These are phyloP conservation scores for Porphyrellus cyaneotinctus DNA, from an alignment of 768 basidiomycete genomes.

Conservation along the genomic window DNA sequence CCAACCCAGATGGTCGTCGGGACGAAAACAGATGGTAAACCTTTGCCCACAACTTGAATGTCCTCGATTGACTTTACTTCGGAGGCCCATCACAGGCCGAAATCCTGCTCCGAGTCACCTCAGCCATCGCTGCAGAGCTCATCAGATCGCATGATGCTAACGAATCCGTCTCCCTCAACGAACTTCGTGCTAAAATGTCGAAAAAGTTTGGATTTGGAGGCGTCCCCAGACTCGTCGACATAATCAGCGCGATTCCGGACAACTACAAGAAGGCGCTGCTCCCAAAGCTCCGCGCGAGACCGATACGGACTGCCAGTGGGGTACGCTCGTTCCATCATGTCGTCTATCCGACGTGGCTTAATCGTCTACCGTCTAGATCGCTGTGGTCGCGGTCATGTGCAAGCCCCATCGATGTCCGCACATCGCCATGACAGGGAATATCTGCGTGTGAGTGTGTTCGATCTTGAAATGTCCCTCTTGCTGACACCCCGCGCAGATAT, in stretches of 20 bases:
- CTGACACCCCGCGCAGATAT: constrained; percentile 50
- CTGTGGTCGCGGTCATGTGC: constrained; percentile 99
- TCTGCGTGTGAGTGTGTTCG: constrained; percentile 75
- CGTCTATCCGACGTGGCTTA: not conserved
- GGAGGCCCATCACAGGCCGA: constrained; percentile 86
- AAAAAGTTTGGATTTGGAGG: constrained; percentile 87
- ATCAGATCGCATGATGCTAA: constrained; percentile 83
- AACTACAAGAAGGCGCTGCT: constrained; percentile 91
- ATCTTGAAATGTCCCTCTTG: not conserved
- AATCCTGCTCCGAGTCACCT: constrained; percentile 82
- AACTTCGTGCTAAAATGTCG: constrained; percentile 79
- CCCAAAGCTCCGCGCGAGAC: constrained; percentile 87
- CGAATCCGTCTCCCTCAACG: constrained; percentile 79
- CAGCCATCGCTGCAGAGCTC: constrained; percentile 91
- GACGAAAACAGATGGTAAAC: constrained; percentile 37
- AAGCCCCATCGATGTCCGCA: constrained; percentile 99
- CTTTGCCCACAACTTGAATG: not conserved
- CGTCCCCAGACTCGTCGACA: constrained; percentile 92
- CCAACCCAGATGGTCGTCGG: constrained; percentile 36
- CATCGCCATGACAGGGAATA: constrained; percentile 99
- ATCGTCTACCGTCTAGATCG: constrained; percentile 55
- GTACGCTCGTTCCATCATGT: constrained; percentile 41
- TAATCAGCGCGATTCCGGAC: constrained; percentile 97
- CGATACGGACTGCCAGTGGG: constrained; percentile 94
- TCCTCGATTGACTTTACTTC: not conserved